Evolutionary conservation across 352 stramenopile genomes (phyloP), one percentile per base, ranked within the genome.

Genomic region (Phytophthora megakarya): DNA sequence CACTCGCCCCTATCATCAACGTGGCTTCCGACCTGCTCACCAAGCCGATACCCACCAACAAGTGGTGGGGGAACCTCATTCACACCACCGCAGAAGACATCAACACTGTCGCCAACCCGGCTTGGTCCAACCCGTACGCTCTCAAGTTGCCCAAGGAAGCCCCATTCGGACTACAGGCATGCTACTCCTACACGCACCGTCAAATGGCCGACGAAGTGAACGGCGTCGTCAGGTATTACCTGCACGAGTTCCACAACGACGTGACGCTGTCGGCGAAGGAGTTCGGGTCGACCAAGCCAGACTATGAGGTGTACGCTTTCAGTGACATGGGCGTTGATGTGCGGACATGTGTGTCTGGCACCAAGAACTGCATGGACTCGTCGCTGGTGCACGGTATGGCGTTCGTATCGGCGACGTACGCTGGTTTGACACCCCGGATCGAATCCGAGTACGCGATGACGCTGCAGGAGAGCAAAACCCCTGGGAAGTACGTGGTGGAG

Each of bases 41-140:
- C 8, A 42, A 80, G 26, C 58, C 84, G 0, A 76, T 92, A 16
- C 84, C 84, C 32, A 92, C 81, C 26, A 92, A 92, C 74, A 82
- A 88, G 50, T 92, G 84, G 81, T 92, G 84, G 84, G 81, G 77
- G 19, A 92, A 90, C 72, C 56, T 89, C 23, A 86, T 92, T 47
- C 71, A 83, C 68, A 76, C 70, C 9, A 81, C 67, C 1, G 65
- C 42, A 26, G 75, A 79, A 10, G 73, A 65, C 32, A 53, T 80
- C 28, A 70, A 72, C 32, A 73, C 78, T 0, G 64, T 75, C 33
- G 69, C 76, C 6, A 76, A 84, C 45, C 81, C 79, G 1, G 78
- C 67, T 12, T 90, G 80, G 77, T 71, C 78, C 0, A 88, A 90
- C 71, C 81, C 84, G 40, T 92, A 89, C 62, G 78, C 80, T 0